Conservation (phyloP, 495 filamentous ascomycete species). For the Elasticomyces elasticus region DNA sequence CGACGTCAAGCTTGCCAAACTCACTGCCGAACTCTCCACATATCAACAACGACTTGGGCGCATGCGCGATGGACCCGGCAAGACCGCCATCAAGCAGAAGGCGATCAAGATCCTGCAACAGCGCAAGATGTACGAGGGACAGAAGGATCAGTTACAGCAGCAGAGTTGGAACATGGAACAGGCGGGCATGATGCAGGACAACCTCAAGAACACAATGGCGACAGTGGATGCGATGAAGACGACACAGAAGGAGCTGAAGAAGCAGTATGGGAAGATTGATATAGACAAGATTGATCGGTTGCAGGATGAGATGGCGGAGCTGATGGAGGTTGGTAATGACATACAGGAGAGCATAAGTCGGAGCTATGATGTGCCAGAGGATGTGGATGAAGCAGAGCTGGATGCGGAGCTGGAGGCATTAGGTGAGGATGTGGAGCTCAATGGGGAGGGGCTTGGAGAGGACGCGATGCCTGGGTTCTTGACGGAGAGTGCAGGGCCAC, state of each 20-base stretch:
- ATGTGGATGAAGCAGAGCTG: slow-evolving; percentile 94
- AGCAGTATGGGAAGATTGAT: slow-evolving; percentile 95
- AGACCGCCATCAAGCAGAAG: slow-evolving; percentile 85
- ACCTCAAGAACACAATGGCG: slow-evolving; percentile 96
- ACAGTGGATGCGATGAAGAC: slow-evolving; percentile 95
- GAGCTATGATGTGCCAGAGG: slow-evolving; percentile 91
- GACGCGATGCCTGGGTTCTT: slow-evolving; percentile 73
- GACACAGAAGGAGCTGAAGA: slow-evolving; percentile 83
- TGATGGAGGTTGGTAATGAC: slow-evolving; percentile 96
- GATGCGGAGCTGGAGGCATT: slow-evolving; percentile 94
- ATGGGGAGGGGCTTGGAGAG: slow-evolving; percentile 42
- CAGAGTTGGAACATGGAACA: slow-evolving; percentile 99
- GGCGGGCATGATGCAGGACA: slow-evolving; percentile 97
- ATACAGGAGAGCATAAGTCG: slow-evolving; percentile 93
- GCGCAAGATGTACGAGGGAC: slow-evolving; percentile 89
- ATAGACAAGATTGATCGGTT: slow-evolving; percentile 95
- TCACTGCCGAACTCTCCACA: slow-evolving; percentile 80
- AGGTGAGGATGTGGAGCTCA: slow-evolving; percentile 72
- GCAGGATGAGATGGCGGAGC: slow-evolving; percentile 98
- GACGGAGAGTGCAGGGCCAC: slow-evolving; percentile 58
- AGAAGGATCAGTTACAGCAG: slow-evolving; percentile 87
- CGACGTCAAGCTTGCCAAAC: slow-evolving; percentile 86
- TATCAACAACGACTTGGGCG: slow-evolving; percentile 83
- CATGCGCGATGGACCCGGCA: slow-evolving; percentile 95
- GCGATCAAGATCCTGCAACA: slow-evolving; percentile 91